Conservation (phyloP, 768 basidiomycete species). For the Mycena amicta region DNA sequence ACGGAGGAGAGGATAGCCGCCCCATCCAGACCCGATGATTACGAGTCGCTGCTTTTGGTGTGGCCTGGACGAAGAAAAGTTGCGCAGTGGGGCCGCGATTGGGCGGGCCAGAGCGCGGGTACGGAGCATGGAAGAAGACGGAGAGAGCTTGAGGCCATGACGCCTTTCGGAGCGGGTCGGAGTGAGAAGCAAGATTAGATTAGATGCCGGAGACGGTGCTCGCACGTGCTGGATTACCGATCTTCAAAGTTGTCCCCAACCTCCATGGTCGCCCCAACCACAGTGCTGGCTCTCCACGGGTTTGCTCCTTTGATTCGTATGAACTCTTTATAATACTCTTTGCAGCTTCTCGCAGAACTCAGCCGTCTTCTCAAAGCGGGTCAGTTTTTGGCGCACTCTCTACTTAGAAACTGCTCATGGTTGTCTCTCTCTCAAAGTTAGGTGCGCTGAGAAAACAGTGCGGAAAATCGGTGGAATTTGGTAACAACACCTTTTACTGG, state of each 20-base stretch:
- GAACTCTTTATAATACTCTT: constrained; percentile 7
- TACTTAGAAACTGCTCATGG: no score
- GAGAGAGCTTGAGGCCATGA: background rate
- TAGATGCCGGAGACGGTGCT: background rate
- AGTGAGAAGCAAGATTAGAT: constrained; percentile 6
- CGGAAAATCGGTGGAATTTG: constrained; percentile 65
- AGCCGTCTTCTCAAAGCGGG: constrained; percentile 70
- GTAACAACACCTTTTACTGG: constrained; percentile 34
- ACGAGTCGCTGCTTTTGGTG: constrained; percentile 52
- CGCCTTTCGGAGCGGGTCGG: constrained; percentile 13
- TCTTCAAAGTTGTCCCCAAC: background rate
- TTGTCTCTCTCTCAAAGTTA: no score
- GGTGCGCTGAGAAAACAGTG: constrained; percentile 75
- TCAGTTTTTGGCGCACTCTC: no score
- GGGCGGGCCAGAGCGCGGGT: background rate
- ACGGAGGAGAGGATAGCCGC: constrained; percentile 70
- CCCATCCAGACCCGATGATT: constrained; percentile 79
- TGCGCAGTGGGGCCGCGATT: constrained; percentile 23
- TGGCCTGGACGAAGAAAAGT: constrained; percentile 41
- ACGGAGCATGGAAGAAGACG: constrained; percentile 2
- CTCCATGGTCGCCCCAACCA: constrained; percentile 5
- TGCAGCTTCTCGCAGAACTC: constrained; percentile 74
- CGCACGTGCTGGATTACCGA: background rate
- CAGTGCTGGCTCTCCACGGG: constrained; percentile 48
- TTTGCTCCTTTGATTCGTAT: constrained; percentile 17